Base-by-base conservation (phyloP, 2,329 filamentous ascomycete species). In the Polychaeton citri region DNA sequence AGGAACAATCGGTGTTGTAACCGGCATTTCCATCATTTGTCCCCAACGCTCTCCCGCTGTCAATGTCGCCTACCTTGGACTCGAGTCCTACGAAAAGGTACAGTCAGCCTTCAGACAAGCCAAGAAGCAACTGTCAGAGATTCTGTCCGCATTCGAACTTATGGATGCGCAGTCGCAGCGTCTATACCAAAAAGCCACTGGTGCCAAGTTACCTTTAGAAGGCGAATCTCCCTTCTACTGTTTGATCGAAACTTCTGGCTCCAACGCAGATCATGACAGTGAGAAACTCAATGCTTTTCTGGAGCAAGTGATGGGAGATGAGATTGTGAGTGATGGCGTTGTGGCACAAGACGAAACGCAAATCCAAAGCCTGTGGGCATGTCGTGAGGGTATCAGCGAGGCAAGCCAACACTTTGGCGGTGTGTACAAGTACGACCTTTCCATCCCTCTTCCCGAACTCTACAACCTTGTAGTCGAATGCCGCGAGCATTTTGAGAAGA, bases 401-500 rank as follows among this genome's bases (percentile, higher is more conserved):
- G 78, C 79, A 32, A 68, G 92, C 18, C 83, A 83, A 43, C 86
- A 95, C 58, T 85, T 81, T 62, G 92, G 90, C 39, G 90, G 87
- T 31, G 87, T 90, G 6, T 98, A 98, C 72, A 98, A 98, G 65
- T 98, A 98, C 59, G 90, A 98, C 54, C 71, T 98, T 20, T 96
- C 90, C 5, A 94, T 98, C 46, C 90, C 90, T 2, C 71, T 98
- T 19, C 62, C 73, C 9, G 79, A 94, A 47, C 75, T 98, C 51
- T 98, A 98, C 63, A 68, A 74, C 48, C 69, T 98, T 19, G 90
- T 98, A 19, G 82, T 90, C 45, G 90, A 96, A 49, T 81, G 79
- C 16, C 73, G 80, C 43, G 75, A 74, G 36, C 76, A 78, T 36
- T 71, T 98, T 45, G 69, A 71, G 1, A 69, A 77, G 36, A 78